A percentile compares a stretch with the other conserved stretches of the same genome.
phyloP scores from a whole-genome alignment of 1,284 basidiomycete genomes.

The Heliocybe sulcata region DNA sequence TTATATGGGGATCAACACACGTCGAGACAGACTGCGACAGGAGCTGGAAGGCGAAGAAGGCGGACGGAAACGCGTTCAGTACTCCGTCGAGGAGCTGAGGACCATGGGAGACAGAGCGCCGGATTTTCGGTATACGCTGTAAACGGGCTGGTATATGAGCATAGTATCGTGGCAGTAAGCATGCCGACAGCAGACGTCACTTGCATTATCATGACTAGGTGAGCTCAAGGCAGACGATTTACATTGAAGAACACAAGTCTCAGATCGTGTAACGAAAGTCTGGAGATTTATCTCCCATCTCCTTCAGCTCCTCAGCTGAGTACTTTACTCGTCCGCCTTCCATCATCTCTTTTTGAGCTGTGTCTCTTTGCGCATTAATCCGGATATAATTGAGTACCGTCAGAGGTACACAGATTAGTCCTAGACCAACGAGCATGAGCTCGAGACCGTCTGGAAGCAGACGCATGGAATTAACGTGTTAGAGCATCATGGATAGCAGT shows the following conservation, averaged over 20 bases:
- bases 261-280: constrained; percentile 57
- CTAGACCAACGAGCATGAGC: constrained; percentile 61
- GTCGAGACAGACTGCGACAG: constrained; percentile 28
- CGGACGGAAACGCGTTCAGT: constrained; percentile 17
- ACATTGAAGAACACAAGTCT: no score
- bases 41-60: constrained; percentile 21
- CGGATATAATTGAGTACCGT: constrained; percentile 42
- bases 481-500: constrained; percentile 1
- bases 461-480: background rate
- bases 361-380: constrained; percentile 46
- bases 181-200: no score
- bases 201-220: no score
- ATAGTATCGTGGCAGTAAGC: no score
- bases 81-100: constrained; percentile 32
- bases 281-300: constrained; percentile 55
- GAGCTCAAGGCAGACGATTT: no score
- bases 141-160: constrained; percentile 7
- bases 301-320: constrained; percentile 32
- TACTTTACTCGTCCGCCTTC: constrained; percentile 28
- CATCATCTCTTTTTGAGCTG: constrained; percentile 18
- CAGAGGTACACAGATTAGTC: constrained; percentile 43
- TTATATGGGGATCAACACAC: constrained; percentile 49
- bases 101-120: constrained; percentile 57
- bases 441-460: constrained; percentile 44
- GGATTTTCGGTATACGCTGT: constrained; percentile 57